A percentile compares a stretch with the other conserved stretches of the same genome.
Evolutionary conservation across 768 basidiomycete species (phyloP).

Genomic region (Naganishia antarctica): DNA sequence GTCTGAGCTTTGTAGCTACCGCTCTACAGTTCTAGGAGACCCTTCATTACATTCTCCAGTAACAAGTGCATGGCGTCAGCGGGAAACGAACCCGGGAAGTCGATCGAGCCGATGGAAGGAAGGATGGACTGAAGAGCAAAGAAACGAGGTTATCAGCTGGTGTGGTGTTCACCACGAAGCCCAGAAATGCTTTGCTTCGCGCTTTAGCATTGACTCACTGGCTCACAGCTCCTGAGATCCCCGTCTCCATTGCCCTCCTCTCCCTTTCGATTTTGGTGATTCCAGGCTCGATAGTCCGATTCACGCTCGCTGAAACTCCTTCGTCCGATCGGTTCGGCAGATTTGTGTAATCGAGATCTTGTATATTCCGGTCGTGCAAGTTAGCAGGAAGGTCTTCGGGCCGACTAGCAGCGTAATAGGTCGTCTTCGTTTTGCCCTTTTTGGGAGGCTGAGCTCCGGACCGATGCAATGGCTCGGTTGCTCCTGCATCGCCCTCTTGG

Average conservation of each 20-base stretch:
- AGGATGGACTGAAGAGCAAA: background rate
- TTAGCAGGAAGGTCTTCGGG: background rate
- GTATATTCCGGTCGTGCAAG: background rate
- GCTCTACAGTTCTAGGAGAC: background rate
- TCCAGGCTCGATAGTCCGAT: background rate
- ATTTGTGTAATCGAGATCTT: background rate
- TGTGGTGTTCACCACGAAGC: too few relatives aligned
- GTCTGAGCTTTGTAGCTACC: background rate
- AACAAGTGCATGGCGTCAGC: background rate
- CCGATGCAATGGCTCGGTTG: too few relatives aligned
- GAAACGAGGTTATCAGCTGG: background rate
- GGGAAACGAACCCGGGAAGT: background rate
- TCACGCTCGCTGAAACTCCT: background rate
- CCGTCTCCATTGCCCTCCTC: background rate
- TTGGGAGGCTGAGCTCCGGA: too few relatives aligned
- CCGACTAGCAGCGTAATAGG: background rate
- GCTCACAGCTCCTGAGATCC: background rate
- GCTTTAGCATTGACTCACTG: too few relatives aligned
- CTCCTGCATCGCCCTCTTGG: background rate
- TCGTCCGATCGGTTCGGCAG: background rate
- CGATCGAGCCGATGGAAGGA: background rate
- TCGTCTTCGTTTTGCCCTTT: background rate
- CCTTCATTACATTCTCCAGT: constrained; percentile 1
- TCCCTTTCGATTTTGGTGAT: background rate
- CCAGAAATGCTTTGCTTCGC: background rate